A percentile compares a stretch with the other conserved stretches of the same genome.
Conservation (phyloP, 2,329 filamentous ascomycete species). For the Gnomoniopsis sp. region DNA sequence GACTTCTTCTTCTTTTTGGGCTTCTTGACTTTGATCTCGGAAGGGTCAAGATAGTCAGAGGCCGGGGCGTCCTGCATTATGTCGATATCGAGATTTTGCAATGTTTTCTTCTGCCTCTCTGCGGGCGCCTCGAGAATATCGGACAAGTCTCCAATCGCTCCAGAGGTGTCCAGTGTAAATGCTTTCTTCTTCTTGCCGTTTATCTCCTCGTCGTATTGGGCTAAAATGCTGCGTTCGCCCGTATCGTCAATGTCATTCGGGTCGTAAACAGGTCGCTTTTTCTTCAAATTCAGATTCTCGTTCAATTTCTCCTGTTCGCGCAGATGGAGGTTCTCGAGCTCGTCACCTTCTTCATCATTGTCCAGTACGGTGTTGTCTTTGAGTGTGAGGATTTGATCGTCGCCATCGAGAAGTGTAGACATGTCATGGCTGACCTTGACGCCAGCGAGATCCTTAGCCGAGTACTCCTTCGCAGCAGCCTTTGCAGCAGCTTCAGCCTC, state of each 20-base stretch:
- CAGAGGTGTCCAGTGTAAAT: slow-evolving; percentile 81
- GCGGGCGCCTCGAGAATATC: slow-evolving; percentile 45
- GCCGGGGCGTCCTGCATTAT: slow-evolving; percentile 57
- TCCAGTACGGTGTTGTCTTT: slow-evolving; percentile 86
- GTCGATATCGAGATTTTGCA: slow-evolving; percentile 74
- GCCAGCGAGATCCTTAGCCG: slow-evolving; percentile 79
- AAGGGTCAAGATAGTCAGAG: slow-evolving; percentile 86
- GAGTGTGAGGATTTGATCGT: slow-evolving; percentile 89
- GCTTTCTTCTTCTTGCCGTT: slow-evolving; percentile 81
- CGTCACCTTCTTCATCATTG: slow-evolving; percentile 83
- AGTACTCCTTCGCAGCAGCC: slow-evolving; percentile 68
- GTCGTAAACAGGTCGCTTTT: slow-evolving; percentile 85
- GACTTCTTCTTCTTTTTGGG: slow-evolving; percentile 90
- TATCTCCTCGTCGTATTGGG: slow-evolving; percentile 96
- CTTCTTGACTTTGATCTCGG: slow-evolving; percentile 90
- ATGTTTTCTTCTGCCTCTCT: slow-evolving; percentile 57
- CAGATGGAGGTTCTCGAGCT: slow-evolving; percentile 75
- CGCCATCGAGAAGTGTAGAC: slow-evolving; percentile 73
- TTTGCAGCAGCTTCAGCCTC: slow-evolving; percentile 76
- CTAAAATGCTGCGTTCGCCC: slow-evolving; percentile 65
- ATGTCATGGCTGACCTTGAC: slow-evolving; percentile 90
- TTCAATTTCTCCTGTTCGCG: slow-evolving; percentile 69
- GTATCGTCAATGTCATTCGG: slow-evolving; percentile 70
- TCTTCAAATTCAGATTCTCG: slow-evolving; percentile 81
- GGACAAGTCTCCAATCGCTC: slow-evolving; percentile 62